Conservation (phyloP, 345 rosid species). For the Aurinia saxatilis region DNA sequence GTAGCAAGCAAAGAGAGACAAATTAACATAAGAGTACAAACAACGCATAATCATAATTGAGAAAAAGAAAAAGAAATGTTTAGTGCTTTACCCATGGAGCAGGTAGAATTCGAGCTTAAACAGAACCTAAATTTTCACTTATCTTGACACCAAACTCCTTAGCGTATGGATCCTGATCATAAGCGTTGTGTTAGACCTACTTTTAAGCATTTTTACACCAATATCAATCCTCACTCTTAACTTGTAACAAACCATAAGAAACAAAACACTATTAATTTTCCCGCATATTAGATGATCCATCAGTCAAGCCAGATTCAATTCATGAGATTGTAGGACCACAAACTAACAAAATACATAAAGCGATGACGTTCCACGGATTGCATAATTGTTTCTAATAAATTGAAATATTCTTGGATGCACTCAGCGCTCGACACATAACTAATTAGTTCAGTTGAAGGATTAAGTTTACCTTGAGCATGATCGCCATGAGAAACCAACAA, state of each 20-base stretch:
- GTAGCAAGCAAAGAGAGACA: background rate
- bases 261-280: constrained; percentile 20
- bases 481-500: no score
- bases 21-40: background rate
- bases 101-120: constrained; percentile 97
- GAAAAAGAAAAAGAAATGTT: background rate
- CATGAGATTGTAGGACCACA: no score
- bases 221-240: background rate
- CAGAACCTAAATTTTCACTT: constrained; percentile 84
- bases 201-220: constrained; percentile 23
- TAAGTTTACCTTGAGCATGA: no score
- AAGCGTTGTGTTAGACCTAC: constrained; percentile 88
- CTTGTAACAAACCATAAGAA: background rate
- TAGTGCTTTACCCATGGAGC: constrained; percentile 82
- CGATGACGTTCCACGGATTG: no score
- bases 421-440: no score
- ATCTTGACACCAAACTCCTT: constrained; percentile 93
- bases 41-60: background rate
- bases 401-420: no score
- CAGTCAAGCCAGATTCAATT: no score
- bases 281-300: no score
- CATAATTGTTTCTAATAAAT: no score
- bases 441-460: no score
- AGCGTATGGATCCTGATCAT: constrained; percentile 90
- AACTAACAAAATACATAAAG: no score